Conservation (phyloP, 1,284 basidiomycete species). For the Ceratobasidium theobromae region DNA sequence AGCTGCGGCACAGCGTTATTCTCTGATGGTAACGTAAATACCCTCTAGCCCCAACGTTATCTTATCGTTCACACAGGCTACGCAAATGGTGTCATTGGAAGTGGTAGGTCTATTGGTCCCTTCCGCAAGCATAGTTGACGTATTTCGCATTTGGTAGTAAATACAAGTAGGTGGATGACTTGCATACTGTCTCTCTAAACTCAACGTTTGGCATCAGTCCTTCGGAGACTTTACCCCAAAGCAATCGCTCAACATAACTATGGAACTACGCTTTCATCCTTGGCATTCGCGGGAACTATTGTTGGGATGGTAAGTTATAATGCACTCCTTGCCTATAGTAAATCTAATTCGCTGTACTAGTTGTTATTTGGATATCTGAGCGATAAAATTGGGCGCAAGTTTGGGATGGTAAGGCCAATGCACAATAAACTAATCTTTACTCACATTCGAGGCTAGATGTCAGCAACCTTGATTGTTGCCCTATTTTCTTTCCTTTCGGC, state of each 20-base stretch:
- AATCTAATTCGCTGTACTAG: slow-evolving; percentile 37
- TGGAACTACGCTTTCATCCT: slow-evolving; percentile 61
- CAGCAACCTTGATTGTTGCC: slow-evolving; percentile 73
- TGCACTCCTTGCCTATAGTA: background rate
- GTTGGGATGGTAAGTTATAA: slow-evolving; percentile 50
- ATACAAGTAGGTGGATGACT: slow-evolving; percentile 54
- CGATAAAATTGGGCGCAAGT: slow-evolving; percentile 86
- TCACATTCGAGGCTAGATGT: slow-evolving; percentile 62
- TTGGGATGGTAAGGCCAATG: slow-evolving; percentile 68
- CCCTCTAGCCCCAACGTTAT: background rate
- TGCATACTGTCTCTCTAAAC: background rate
- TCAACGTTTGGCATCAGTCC: slow-evolving; percentile 17
- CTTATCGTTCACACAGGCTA: slow-evolving; percentile 57
- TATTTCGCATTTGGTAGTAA: slow-evolving; percentile 48
- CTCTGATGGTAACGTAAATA: slow-evolving; percentile 66
- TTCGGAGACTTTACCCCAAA: slow-evolving; percentile 12
- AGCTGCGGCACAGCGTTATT: slow-evolving; percentile 85
- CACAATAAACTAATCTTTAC: slow-evolving; percentile 1
- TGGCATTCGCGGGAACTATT: slow-evolving; percentile 80
- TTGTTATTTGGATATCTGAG: slow-evolving; percentile 61
- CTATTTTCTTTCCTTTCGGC: slow-evolving; percentile 81
- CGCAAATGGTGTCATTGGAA: slow-evolving; percentile 76
- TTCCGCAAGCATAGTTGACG: background rate
- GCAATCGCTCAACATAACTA: slow-evolving; percentile 48
- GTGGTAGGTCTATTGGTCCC: slow-evolving; percentile 60